Conservation (phyloP, 305 asterid genomes). For the Solanum hybrid region DNA sequence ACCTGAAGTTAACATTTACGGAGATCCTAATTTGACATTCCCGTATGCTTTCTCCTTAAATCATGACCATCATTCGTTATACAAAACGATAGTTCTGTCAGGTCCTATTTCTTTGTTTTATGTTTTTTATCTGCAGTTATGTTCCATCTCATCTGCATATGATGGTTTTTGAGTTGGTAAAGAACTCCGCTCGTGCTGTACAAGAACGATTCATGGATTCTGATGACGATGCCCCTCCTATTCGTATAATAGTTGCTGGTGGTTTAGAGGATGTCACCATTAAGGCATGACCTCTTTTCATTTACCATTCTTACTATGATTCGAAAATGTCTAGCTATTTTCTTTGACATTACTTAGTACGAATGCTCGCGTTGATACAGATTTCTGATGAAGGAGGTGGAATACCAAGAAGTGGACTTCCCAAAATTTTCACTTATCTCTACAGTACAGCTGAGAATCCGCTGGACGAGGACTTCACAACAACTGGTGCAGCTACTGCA, state of each 20-base stretch:
- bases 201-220: slow-evolving; percentile 85
- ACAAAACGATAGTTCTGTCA: not conserved
- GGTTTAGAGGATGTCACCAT: slow-evolving; percentile 96
- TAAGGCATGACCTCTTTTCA: slow-evolving; percentile 39
- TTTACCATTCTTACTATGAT: too few relatives aligned
- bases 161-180: slow-evolving; percentile 96
- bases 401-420: slow-evolving; percentile 88
- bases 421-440: slow-evolving; percentile 77
- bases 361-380: slow-evolving; percentile 16
- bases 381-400: slow-evolving; percentile 99
- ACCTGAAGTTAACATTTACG: slow-evolving; percentile 78
- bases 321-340: too few relatives aligned
- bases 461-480: slow-evolving; percentile 61
- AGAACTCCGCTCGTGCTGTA: slow-evolving; percentile 94
- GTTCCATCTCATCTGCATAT: slow-evolving; percentile 89
- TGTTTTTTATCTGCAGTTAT: slow-evolving; percentile 34
- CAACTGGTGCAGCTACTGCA: slow-evolving; percentile 43
- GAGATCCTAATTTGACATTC: slow-evolving; percentile 79
- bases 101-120: not conserved
- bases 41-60: slow-evolving; percentile 43
- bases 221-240: slow-evolving; percentile 77
- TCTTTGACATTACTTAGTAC: not conserved
- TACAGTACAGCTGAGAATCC: slow-evolving; percentile 92
- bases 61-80: not conserved
- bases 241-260: slow-evolving; percentile 89